These are phyloP conservation scores for Tylopilus sp. DNA, from an alignment of 1,284 basidiomycete genomes.

Conservation along the genomic window DNA sequence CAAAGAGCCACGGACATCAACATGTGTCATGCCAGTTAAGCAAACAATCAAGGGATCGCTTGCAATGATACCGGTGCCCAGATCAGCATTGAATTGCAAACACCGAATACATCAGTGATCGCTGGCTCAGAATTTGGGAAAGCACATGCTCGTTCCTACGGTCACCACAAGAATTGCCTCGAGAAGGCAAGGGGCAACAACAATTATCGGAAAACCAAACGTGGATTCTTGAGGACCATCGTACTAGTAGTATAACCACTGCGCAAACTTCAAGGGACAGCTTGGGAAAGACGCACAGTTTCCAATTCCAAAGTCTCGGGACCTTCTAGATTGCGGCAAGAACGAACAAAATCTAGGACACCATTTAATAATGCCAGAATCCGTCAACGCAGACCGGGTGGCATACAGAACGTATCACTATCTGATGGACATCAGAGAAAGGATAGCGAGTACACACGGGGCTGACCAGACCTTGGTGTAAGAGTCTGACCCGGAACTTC, in stretches of 20 bases:
- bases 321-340: neutral
- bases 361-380: neutral
- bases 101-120: neutral
- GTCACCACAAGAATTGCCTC: neutral
- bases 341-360: neutral
- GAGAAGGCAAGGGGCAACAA: too few relatives aligned
- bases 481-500: too few relatives aligned
- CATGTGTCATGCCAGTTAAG: neutral
- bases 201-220: neutral
- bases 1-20: too few relatives aligned
- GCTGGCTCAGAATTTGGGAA: neutral
- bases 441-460: neutral
- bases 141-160: neutral
- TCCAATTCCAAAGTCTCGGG: neutral
- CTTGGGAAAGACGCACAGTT: neutral
- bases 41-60: neutral
- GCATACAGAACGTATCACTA: neutral
- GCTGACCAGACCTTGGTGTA: neutral
- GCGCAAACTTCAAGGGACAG: neutral
- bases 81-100: neutral
- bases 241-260: neutral
- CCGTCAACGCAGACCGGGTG: neutral
- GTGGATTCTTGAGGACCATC: neutral
- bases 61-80: neutral
- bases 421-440: neutral